A percentile compares a stretch with the other conserved stretches of the same genome.
These are phyloP conservation scores for Colletotrichum simmondsii DNA, from an alignment of 2,329 filamentous ascomycete genomes.

Conservation along the genomic window DNA sequence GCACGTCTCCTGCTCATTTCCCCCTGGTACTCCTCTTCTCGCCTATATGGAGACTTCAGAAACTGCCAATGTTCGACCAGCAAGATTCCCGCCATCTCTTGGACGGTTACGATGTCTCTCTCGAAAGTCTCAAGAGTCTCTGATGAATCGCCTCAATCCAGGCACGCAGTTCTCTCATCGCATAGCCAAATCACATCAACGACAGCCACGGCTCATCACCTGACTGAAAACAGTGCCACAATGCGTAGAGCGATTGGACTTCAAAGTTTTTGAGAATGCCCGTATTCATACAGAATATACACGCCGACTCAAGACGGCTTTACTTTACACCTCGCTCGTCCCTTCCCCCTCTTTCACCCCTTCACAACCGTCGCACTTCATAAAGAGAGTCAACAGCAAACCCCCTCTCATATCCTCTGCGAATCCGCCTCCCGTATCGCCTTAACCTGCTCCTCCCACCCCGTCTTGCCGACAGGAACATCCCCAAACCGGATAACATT, in stretches of 20 bases:
- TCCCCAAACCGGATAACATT: conserved; percentile 83
- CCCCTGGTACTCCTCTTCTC: background rate
- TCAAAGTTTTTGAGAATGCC: conserved; percentile 30
- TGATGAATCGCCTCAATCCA: too few species aligned
- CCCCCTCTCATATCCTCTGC: conserved; percentile 57
- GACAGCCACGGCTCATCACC: background rate
- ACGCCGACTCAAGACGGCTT: conserved; percentile 23
- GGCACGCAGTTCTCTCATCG: too few species aligned
- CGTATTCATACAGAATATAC: conserved; percentile 36
- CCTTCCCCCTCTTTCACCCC: background rate
- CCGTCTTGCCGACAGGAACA: conserved; percentile 61
- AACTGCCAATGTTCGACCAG: too few species aligned
- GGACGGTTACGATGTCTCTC: too few species aligned
- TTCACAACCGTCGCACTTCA: background rate
- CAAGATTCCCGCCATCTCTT: too few species aligned
- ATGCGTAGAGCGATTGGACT: conserved; percentile 9
- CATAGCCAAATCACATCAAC: background rate
- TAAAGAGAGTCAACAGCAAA: background rate
- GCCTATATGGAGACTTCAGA: too few species aligned
- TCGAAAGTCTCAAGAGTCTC: too few species aligned
- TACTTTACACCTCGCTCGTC: background rate
- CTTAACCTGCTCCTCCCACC: conserved; percentile 64
- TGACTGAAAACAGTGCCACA: background rate
- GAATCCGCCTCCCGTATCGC: conserved; percentile 61
- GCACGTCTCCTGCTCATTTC: background rate